These are phyloP conservation scores for Diddensiella santjacobensis DNA, from an alignment of 805 yeast species.

Conservation along the genomic window DNA sequence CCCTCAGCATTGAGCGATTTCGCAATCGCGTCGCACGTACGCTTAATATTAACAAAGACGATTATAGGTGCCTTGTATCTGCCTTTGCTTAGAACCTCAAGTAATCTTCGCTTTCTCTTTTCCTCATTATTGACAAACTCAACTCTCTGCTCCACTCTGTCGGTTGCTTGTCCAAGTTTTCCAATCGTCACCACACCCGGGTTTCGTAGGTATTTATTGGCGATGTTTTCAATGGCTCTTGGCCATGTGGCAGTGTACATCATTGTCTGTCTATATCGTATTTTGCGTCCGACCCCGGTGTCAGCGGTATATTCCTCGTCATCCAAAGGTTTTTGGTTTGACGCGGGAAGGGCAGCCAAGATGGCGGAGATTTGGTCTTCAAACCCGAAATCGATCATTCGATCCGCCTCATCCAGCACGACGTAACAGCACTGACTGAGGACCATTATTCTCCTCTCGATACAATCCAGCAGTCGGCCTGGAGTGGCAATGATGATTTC, in stretches of 20 bases:
- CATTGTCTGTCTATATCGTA: conserved; percentile 53
- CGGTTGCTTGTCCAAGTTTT: conserved; percentile 58
- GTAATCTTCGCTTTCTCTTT: conserved; percentile 43
- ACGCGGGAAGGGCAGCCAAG: conserved; percentile 49
- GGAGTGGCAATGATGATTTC: conserved; percentile 92
- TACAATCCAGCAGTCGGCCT: conserved; percentile 79
- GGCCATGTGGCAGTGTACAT: conserved; percentile 97
- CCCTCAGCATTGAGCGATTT: conserved; percentile 46
- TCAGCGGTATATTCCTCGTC: conserved; percentile 23
- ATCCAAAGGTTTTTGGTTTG: conserved; percentile 39
- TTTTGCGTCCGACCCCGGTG: conserved; percentile 21
- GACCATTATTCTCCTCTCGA: conserved; percentile 62
- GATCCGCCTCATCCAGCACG: conserved; percentile 90
- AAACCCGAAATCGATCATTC: conserved; percentile 94
- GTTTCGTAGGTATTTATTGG: conserved; percentile 54
- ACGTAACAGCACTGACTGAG: conserved; percentile 61
- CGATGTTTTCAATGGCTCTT: conserved; percentile 60
- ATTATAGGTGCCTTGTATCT: conserved; percentile 57
- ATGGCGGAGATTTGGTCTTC: conserved; percentile 72
- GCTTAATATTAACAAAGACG: conserved; percentile 75
- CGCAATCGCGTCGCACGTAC: conserved; percentile 64
- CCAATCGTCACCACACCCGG: conserved; percentile 72
- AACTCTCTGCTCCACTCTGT: conserved; percentile 66
- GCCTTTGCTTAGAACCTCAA: conserved; percentile 35
- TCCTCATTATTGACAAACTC: conserved; percentile 47